These are phyloP conservation scores for Plasmodiophora brassicae DNA, from an alignment of 208 protist genomes.

Conservation along the genomic window DNA sequence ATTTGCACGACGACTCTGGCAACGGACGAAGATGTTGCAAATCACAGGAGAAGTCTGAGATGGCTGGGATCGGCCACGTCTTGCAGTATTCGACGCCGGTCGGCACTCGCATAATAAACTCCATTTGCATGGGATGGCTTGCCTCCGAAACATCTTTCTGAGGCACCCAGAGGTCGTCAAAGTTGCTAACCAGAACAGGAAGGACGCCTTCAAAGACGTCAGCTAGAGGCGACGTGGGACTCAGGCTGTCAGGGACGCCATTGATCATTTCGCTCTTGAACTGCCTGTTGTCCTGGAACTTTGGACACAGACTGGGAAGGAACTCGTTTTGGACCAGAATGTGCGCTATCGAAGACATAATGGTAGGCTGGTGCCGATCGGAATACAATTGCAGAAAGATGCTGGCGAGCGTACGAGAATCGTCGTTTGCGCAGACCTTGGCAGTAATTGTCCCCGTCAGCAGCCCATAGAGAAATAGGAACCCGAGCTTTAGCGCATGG, in stretches of 20 bases:
- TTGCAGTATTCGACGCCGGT: not conserved
- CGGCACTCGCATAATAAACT: not conserved
- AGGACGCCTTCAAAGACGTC: not conserved
- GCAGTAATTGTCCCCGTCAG: slow-evolving; percentile 34
- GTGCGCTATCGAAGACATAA: not conserved
- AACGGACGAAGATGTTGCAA: not conserved
- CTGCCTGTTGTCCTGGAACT: not conserved
- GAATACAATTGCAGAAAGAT: not conserved
- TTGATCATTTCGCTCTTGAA: not conserved
- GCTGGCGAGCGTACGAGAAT: not conserved
- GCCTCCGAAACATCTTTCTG: not conserved
- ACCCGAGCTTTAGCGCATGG: slow-evolving; percentile 23
- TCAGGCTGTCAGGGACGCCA: not conserved
- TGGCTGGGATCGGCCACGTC: not conserved
- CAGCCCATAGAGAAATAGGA: slow-evolving; percentile 44
- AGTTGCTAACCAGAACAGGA: not conserved
- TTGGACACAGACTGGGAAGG: not conserved
- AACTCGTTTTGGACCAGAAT: not conserved
- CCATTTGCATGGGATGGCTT: not conserved
- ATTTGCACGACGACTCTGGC: not conserved
- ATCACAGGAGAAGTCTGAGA: not conserved
- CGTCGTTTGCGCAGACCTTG: slow-evolving; percentile 28
- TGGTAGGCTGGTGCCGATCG: not conserved
- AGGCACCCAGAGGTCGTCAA: not conserved
- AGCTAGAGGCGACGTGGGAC: not conserved